Conservation (phyloP, 1,284 basidiomycete species). For the Microbotryum intermedium region DNA sequence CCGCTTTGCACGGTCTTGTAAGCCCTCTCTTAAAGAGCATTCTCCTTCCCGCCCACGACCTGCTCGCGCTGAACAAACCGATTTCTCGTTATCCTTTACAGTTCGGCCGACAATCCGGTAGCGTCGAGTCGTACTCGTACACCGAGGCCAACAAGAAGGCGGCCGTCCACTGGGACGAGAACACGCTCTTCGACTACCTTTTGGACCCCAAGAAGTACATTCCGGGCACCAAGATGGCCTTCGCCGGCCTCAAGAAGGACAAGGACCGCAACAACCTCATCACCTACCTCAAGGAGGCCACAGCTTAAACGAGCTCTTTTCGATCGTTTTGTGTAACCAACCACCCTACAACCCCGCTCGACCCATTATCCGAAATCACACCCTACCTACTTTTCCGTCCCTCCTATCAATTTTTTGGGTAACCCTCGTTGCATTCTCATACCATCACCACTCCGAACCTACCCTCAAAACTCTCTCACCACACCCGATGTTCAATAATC, state of each 20-base stretch:
- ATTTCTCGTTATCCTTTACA: slow-evolving; percentile 48
- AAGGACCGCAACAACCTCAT: slow-evolving; percentile 89
- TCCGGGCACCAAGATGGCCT: slow-evolving; percentile 94
- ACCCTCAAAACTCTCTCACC: too few species aligned
- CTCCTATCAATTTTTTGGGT: too few species aligned
- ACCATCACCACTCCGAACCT: too few species aligned
- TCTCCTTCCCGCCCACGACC: too few species aligned
- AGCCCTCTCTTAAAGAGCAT: too few species aligned
- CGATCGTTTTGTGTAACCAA: too few species aligned
- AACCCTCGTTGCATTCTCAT: too few species aligned
- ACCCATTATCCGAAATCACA: too few species aligned
- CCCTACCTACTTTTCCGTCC: too few species aligned
- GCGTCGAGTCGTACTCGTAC: slow-evolving; percentile 79
- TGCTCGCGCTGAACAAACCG: too few species aligned
- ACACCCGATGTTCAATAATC: too few species aligned
- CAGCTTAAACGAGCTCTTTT: slow-evolving; percentile 36
- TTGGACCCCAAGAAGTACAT: slow-evolving; percentile 98
- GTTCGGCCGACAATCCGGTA: slow-evolving; percentile 79
- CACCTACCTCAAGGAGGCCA: slow-evolving; percentile 63
- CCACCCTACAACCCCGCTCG: too few species aligned
- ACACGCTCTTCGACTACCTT: slow-evolving; percentile 84
- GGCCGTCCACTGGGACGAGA: slow-evolving; percentile 71
- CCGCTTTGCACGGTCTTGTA: slow-evolving; percentile 78
- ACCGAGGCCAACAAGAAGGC: slow-evolving; percentile 96
- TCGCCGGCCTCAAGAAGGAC: slow-evolving; percentile 93